Percentiles rank a stretch among this genome's conserved stretches.
Conservation (phyloP, 208 protist species). For the Crithidia expoeki region DNA sequence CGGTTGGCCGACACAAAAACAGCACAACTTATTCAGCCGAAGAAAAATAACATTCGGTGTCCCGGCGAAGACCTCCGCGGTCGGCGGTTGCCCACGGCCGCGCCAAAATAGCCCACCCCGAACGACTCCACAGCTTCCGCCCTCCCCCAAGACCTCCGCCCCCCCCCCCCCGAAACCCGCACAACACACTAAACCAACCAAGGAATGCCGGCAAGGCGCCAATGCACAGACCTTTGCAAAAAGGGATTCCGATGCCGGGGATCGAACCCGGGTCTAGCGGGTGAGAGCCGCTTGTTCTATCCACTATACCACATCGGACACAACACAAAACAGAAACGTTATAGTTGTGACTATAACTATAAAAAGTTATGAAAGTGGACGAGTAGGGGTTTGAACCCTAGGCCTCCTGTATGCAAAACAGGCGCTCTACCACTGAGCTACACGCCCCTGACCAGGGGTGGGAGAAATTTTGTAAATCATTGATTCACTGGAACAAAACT, state of each 20-base stretch:
- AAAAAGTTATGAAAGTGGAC: conserved; percentile 65
- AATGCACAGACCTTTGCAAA: too few species aligned
- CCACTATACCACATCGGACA: conserved; percentile 92
- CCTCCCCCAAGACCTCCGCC: too few species aligned
- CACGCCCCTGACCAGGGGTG: conserved; percentile 65
- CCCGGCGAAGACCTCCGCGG: not conserved
- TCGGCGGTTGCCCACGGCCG: too few species aligned
- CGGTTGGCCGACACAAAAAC: too few species aligned
- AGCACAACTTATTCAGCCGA: too few species aligned
- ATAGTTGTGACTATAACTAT: not conserved
- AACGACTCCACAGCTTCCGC: too few species aligned
- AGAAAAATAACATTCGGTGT: too few species aligned
- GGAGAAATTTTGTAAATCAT: too few species aligned
- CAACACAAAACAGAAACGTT: not conserved
- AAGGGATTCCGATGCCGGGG: conserved; percentile 90
- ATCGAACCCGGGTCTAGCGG: conserved; percentile 94
- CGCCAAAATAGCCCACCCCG: too few species aligned
- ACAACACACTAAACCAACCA: not conserved
- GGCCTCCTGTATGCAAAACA: conserved; percentile 88
- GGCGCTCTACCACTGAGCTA: conserved; percentile 92
- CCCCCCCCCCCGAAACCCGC: not conserved
- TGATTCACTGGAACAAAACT: too few species aligned
- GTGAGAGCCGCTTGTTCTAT: conserved; percentile 94
- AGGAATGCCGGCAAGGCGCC: not conserved
- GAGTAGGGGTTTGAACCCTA: conserved; percentile 86